Percentiles rank a stretch among this genome's conserved stretches.
These are phyloP conservation scores for Talaromyces adpressus DNA, from an alignment of 495 filamentous ascomycete genomes.

Conservation along the genomic window DNA sequence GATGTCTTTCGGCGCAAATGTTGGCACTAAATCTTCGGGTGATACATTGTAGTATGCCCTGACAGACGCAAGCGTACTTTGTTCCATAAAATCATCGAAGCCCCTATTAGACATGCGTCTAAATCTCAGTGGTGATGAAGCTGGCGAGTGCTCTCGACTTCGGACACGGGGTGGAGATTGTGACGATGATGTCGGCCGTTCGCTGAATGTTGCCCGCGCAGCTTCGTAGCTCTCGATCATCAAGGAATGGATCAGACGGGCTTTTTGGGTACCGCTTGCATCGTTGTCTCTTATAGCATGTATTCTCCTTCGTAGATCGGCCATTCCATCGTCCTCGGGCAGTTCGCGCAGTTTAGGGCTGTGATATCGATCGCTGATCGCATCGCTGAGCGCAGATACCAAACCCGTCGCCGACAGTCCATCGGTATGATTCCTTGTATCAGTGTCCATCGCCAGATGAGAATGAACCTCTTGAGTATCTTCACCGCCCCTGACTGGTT, in stretches of 20 bases:
- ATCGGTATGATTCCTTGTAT: not conserved
- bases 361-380: not conserved
- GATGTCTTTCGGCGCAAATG: constrained; percentile 48
- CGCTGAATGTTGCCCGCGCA: constrained; percentile 27
- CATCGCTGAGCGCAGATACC: not conserved
- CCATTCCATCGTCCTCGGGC: constrained; percentile 93
- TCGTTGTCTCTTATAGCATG: constrained; percentile 62
- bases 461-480: not conserved
- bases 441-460: not conserved
- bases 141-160: constrained; percentile 27
- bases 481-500: not conserved
- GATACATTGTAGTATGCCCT: constrained; percentile 61
- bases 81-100: constrained; percentile 23
- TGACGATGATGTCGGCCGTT: constrained; percentile 16
- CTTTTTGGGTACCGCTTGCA: constrained; percentile 66
- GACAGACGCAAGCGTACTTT: constrained; percentile 20
- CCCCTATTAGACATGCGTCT: constrained; percentile 21
- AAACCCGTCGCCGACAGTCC: not conserved
- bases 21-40: constrained; percentile 62
- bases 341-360: constrained; percentile 1
- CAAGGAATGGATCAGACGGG: constrained; percentile 71
- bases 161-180: constrained; percentile 28
- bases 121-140: constrained; percentile 25
- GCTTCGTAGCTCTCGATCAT: constrained; percentile 74
- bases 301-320: constrained; percentile 65